Conservation (phyloP, 1,284 basidiomycete species). For the Cutaneotrichosporon mucoides region DNA sequence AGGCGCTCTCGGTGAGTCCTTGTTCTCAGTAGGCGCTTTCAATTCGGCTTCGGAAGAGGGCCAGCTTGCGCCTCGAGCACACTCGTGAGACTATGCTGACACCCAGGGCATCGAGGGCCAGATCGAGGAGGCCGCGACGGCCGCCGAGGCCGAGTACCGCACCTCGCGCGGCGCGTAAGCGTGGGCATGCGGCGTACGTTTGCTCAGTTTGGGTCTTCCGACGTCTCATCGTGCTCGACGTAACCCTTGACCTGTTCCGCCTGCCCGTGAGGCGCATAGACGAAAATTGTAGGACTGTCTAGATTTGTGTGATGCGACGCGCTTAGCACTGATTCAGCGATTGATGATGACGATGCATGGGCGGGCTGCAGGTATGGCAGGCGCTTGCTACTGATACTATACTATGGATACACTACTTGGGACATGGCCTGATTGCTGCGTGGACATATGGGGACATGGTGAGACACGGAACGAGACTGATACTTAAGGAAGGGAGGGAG, state of each 20-base stretch:
- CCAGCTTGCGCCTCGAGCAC: too few species aligned
- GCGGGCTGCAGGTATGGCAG: background rate
- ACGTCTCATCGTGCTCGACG: background rate
- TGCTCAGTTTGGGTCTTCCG: too few species aligned
- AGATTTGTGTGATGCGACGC: background rate
- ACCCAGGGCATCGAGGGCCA: slow-evolving; percentile 66
- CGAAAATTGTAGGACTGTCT: slow-evolving; percentile 1
- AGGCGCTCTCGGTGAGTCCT: slow-evolving; percentile 59
- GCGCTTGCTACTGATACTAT: slow-evolving; percentile 2
- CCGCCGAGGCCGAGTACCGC: slow-evolving; percentile 89
- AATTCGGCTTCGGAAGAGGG: too few species aligned
- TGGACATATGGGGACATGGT: background rate
- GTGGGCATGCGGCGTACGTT: too few species aligned
- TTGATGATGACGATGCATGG: background rate
- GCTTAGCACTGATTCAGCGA: too few species aligned
- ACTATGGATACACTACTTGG: background rate
- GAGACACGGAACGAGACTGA: background rate
- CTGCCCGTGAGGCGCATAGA: slow-evolving; percentile 2
- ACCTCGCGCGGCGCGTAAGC: slow-evolving; percentile 44
- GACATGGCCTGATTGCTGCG: too few species aligned
- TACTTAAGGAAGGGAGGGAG: too few species aligned
- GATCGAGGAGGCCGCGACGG: slow-evolving; percentile 81
- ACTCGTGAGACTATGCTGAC: background rate
- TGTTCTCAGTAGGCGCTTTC: too few species aligned
- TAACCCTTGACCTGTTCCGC: background rate